Percentiles rank a stretch among this genome's conserved stretches.
These are phyloP conservation scores for Benincasa hispida DNA, from an alignment of 306 rosid species.

Conservation along the genomic window DNA sequence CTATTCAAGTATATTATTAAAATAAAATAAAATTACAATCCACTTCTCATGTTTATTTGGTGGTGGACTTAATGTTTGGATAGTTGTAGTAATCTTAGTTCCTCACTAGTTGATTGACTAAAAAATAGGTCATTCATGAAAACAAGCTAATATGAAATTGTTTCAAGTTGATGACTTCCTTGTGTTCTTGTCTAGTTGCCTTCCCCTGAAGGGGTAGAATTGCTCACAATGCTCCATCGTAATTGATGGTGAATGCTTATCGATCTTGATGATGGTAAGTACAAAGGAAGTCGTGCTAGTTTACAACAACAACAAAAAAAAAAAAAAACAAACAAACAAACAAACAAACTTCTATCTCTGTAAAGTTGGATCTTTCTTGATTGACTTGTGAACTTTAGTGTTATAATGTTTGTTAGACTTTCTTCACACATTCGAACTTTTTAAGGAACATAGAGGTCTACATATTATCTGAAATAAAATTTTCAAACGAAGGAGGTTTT, in stretches of 20 bases:
- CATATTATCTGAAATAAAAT: background rate
- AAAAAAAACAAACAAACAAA: too few relatives aligned
- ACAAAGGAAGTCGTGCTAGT: background rate
- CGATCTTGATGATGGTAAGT: background rate
- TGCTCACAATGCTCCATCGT: background rate
- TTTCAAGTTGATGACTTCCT: background rate
- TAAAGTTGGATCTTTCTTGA: background rate
- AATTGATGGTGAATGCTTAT: background rate
- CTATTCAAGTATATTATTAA: background rate
- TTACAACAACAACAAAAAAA: too few relatives aligned
- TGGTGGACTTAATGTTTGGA: background rate
- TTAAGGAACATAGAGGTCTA: background rate
- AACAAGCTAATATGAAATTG: background rate
- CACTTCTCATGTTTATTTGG: background rate
- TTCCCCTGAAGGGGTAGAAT: background rate
- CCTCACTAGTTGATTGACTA: too few relatives aligned
- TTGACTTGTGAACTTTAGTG: background rate
- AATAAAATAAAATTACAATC: background rate
- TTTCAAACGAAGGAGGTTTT: background rate
- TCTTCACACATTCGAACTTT: background rate
- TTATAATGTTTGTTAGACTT: background rate
- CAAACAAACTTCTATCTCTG: too few relatives aligned
- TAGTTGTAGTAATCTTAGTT: too few relatives aligned
- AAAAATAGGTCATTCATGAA: background rate
- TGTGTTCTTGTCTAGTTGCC: background rate